phyloP scores from a whole-genome alignment of 2,329 filamentous ascomycete species.

The Aspergillus sp. region DNA sequence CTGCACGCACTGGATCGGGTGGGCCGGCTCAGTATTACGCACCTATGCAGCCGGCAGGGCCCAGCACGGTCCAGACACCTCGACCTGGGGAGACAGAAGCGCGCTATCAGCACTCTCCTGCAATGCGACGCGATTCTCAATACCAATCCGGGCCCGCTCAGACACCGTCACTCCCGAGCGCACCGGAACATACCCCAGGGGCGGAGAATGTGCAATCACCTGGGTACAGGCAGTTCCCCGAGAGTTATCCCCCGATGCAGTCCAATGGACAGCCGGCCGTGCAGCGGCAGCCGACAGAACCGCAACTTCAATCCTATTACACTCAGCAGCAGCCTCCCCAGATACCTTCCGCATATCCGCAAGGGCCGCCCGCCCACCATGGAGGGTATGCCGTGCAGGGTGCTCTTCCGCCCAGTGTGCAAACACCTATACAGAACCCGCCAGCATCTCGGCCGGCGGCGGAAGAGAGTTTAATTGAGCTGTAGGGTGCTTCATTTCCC shows the following conservation, averaged over 20 bases:
- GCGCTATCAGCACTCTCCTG: slow-evolving; percentile 13
- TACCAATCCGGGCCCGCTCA: slow-evolving; percentile 13
- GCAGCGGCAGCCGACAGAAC: slow-evolving; percentile 10
- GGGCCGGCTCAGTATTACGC: slow-evolving; percentile 13
- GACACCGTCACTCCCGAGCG: slow-evolving; percentile 4
- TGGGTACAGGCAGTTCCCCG: slow-evolving; percentile 8
- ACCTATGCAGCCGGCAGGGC: slow-evolving; percentile 8
- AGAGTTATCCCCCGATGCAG: slow-evolving; percentile 9
- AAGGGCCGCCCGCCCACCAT: slow-evolving; percentile 6
- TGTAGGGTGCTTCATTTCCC: slow-evolving; percentile 9
- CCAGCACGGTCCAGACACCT: slow-evolving; percentile 10
- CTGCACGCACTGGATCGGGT: slow-evolving; percentile 6
- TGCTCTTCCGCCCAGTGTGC: slow-evolving; percentile 10
- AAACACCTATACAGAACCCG: slow-evolving; percentile 10
- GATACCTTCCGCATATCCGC: slow-evolving; percentile 8
- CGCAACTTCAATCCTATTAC: slow-evolving; percentile 12
- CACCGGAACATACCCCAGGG: slow-evolving; percentile 9
- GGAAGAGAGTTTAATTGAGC: slow-evolving; percentile 24
- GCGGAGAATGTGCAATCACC: slow-evolving; percentile 9
- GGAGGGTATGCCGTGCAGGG: slow-evolving; percentile 10
- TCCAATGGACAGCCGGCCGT: slow-evolving; percentile 4
- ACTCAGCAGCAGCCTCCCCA: slow-evolving; percentile 11
- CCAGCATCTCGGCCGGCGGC: slow-evolving; percentile 14
- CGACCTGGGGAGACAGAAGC: slow-evolving; percentile 10
- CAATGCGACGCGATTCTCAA: slow-evolving; percentile 14